Base-by-base conservation (phyloP, 73 alveolate species). In the Symbiodinium pilosum region DNA sequence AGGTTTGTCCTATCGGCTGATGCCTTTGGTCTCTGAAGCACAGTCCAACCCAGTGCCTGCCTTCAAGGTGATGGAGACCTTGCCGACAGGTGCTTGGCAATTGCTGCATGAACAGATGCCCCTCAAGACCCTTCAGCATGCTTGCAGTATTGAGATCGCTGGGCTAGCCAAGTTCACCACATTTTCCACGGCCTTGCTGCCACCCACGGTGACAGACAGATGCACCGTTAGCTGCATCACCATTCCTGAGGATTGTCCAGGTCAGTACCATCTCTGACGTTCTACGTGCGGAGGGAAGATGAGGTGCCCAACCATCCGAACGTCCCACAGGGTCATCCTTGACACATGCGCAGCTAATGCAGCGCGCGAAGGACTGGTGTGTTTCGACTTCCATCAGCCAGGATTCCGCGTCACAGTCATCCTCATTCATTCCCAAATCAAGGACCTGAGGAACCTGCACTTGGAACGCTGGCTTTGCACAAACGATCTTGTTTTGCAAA, bases 261-360 rank as follows among this genome's bases (percentile, higher is more conserved):
- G 40, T 7, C 2, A 47, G 71, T 54, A 5, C 71, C n/a, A n/a
- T n/a, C n/a, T n/a, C n/a, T n/a, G n/a, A n/a, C n/a, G n/a, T n/a
- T n/a, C n/a, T n/a, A n/a, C 14, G 59, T 47, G 59, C 59, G 6
- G 59, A 47, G 59, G 21, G 6, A 6, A 14, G 14, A 47, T 14
- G 6, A 24, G 44, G 97, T 7, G 4, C 41, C 47, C 3, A 40
- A 47, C 98, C 98, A 40, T 93, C 98, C 4, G 92, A 73, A n/a
- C 98, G 98, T 47, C 98, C 98, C n/a, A 93, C 91, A 30, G 98
- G 98, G 34, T 93, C 98, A 73, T 93, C 98, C 97, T 88, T 64
- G 36, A 47, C 59, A 47, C 59, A 14, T 47, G 14, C 14, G 14
- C 59, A 47, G 59, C 59, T 14, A 9, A 47, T 47, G 3, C 73